These are phyloP conservation scores for Lenwebbia sp. DNA, from an alignment of 345 rosid species.

Conservation along the genomic window DNA sequence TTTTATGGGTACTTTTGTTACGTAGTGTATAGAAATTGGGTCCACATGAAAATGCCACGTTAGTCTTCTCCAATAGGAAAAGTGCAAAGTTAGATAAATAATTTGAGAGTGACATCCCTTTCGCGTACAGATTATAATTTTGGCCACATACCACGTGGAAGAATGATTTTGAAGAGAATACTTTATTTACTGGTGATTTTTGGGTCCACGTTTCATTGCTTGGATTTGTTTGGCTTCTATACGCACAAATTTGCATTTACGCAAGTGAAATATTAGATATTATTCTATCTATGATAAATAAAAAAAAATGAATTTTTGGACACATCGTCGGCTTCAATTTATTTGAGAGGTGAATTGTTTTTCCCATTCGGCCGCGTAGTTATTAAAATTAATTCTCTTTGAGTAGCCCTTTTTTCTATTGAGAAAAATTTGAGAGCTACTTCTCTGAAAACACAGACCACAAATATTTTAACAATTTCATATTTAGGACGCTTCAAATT, in stretches of 20 bases:
- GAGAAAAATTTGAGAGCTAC: background rate
- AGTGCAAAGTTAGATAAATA: background rate
- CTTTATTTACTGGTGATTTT: background rate
- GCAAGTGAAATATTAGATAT: too few relatives aligned
- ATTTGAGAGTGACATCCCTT: background rate
- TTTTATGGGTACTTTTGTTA: background rate
- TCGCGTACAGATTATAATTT: background rate
- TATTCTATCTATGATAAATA: too few relatives aligned
- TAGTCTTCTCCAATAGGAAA: background rate
- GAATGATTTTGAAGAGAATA: background rate
- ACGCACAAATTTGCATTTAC: too few relatives aligned
- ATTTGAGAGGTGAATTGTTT: too few relatives aligned
- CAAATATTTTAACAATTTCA: too few relatives aligned
- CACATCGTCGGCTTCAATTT: background rate
- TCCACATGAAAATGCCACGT: background rate
- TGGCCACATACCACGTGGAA: background rate
- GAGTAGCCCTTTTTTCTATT: too few relatives aligned
- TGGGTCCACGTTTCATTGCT: too few relatives aligned
- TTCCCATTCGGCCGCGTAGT: too few relatives aligned
- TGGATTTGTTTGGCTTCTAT: too few relatives aligned
- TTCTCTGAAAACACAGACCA: background rate
- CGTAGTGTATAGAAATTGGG: background rate
- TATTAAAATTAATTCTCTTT: too few relatives aligned
- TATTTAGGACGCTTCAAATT: background rate
- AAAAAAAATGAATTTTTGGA: too few relatives aligned